Evolutionary conservation across 2,329 filamentous ascomycete genomes (phyloP), one percentile per base, ranked within the genome.

Genomic region (Fusarium veterinarium): DNA sequence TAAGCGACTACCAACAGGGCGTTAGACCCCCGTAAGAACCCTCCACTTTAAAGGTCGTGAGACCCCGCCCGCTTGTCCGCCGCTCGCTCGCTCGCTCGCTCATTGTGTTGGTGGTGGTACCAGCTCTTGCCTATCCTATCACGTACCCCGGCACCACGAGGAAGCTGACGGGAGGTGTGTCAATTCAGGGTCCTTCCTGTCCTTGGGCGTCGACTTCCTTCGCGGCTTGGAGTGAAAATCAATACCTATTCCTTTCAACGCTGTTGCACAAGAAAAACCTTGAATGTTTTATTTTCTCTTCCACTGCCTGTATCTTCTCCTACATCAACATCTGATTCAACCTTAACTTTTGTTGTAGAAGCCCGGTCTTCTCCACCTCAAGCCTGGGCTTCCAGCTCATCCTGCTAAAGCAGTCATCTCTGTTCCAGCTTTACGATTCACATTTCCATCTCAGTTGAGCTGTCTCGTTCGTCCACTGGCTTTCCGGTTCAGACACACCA

Each of bases 161-260:
- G 71, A 69, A 48, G 53, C 31, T 25, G 53, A 48, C 23, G 53
- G 53, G 53, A 74, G 45, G 52, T 41, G 70, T 72, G 64, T 59
- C 75, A 77, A 76, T 76, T 76, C 75, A 77, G 75, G 75, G 75
- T 76, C 66, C 64, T 66, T 35, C 60, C 30, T 67, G 31, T 35
- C 48, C 33, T 44, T 44, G 42, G 42, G 46, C 40, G 58, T 60
- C 30, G 56, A 66, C 60, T 64, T 41, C 37, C 42, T 55, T 60
- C 46, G 51, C n/a, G 42, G 61, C 40, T 38, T 25, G 48, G 23
- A 57, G 42, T 45, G 64, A 72, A 72, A 69, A 72, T 73, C 70
- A 58, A 74, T 71, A 17, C 67, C 71, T 75, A 65, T 69, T 69
- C 60, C 59, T 67, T 51, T 37, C 58, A 49, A 73, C 35, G 42